Percentiles rank a stretch among this genome's conserved stretches.
phyloP scores from a whole-genome alignment of 2,329 filamentous ascomycete genomes.

The Sarocladium strictum region DNA sequence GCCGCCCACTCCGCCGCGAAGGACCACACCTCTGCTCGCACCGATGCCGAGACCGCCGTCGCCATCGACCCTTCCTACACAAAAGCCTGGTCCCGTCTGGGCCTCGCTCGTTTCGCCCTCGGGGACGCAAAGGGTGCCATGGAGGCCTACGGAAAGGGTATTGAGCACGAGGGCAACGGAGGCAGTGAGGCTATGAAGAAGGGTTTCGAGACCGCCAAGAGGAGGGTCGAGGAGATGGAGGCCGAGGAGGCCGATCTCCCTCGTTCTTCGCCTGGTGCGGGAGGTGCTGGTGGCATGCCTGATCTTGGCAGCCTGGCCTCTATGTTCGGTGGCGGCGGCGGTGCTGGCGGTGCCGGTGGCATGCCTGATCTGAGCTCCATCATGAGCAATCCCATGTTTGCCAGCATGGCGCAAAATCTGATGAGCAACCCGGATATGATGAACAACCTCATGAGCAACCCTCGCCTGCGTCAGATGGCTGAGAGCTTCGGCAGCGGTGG shows the following conservation, averaged over 20 bases:
- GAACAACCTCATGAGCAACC: constrained; percentile 91
- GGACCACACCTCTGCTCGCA: constrained; percentile 76
- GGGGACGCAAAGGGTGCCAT: constrained; percentile 87
- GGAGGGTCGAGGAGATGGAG: constrained; percentile 75
- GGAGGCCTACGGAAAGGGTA: constrained; percentile 90
- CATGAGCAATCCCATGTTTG: constrained; percentile 98
- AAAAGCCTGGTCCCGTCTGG: constrained; percentile 93
- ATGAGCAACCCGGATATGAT: constrained; percentile 97
- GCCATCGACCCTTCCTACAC: constrained; percentile 87
- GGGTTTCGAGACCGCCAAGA: constrained; percentile 89
- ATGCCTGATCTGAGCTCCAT: constrained; percentile 84
- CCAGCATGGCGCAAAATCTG: constrained; percentile 91
- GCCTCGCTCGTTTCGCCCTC: constrained; percentile 84
- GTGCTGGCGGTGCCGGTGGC: constrained; percentile 58
- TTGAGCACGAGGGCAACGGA: constrained; percentile 88
- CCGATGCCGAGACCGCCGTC: constrained; percentile 88
- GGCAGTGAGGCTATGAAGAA: constrained; percentile 97
- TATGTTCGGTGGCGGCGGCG: constrained; percentile 59
- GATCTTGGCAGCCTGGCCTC: constrained; percentile 65
- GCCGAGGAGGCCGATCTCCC: constrained; percentile 32
- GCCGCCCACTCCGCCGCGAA: constrained; percentile 82
- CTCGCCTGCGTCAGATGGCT: constrained; percentile 80
- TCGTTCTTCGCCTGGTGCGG: constrained; percentile 43
- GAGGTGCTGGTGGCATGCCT: constrained; percentile 59
- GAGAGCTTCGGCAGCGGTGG: constrained; percentile 69